Percentiles rank a stretch among this genome's conserved stretches.
Conservation (phyloP, 2,329 filamentous ascomycete species). For the Paecilomyces fulvus region DNA sequence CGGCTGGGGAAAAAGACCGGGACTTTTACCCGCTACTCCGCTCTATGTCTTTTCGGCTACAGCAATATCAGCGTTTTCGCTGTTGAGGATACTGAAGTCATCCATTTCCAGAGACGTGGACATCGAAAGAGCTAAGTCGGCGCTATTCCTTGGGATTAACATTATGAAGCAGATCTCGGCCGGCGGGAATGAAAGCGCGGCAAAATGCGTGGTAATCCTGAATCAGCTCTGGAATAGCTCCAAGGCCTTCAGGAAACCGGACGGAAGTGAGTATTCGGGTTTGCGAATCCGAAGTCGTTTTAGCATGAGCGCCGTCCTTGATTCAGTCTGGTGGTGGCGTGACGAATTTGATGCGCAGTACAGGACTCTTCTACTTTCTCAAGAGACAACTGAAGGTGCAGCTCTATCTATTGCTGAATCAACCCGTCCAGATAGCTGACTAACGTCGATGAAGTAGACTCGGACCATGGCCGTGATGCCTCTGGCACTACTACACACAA, state of each 20-base stretch:
- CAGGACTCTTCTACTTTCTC: conserved; percentile 8
- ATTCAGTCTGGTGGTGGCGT: conserved; percentile 37
- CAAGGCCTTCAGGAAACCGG: conserved; percentile 31
- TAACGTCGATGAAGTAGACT: conserved; percentile 4
- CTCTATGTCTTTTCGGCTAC: conserved; percentile 21
- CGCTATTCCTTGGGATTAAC: conserved; percentile 30
- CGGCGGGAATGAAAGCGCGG: conserved; percentile 26
- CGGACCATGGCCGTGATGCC: conserved; percentile 7
- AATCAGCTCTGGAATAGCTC: conserved; percentile 34
- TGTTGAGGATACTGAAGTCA: conserved; percentile 34
- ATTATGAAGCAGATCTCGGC: conserved; percentile 30
- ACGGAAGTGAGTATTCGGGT: conserved; percentile 25
- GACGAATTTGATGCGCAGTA: conserved; percentile 29
- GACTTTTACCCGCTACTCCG: conserved; percentile 16
- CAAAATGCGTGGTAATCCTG: conserved; percentile 24
- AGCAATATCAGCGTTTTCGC: conserved; percentile 20
- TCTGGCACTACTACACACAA: conserved; percentile 2
- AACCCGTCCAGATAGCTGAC: too few species aligned
- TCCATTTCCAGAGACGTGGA: conserved; percentile 22
- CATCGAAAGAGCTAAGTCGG: conserved; percentile 22
- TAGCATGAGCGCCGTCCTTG: conserved; percentile 27
- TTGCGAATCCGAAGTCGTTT: conserved; percentile 34
- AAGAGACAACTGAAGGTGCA: conserved; percentile 12
- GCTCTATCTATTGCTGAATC: neutral
- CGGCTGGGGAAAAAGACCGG: conserved; percentile 12